Base-by-base conservation (phyloP, 2,329 filamentous ascomycete species). In the Hymenoscyphus scutula region DNA sequence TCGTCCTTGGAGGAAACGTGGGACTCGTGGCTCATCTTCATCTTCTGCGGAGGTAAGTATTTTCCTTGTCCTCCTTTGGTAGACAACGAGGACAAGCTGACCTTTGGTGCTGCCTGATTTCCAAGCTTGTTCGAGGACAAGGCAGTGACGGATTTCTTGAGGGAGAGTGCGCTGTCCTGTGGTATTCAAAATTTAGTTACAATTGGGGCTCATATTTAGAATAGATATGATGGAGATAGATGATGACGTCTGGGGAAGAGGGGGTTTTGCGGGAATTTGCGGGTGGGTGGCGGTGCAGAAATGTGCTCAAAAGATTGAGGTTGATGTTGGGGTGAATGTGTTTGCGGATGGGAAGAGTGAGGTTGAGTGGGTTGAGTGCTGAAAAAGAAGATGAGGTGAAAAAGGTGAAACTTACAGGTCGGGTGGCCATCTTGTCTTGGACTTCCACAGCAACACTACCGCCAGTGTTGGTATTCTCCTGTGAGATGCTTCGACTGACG, bases 101-200 rank as follows among this genome's bases (percentile, higher is more conserved):
- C 84, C 81, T 85, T 85, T 69, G 78, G 75, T 65, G 73, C 76
- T 34, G 69, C 76, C 73, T 85, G 82, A 63, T 86, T 86, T 61
- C 77, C 79, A 67, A 86, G 73, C 70, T 83, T 86, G 56, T 81
- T 83, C 5, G 83, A 80, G 30, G 79, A 74, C 66, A 87, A 76
- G 45, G 78, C 77, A 41, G 77, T 74, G 32, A 81, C 74, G 51
- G 73, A 72, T 59, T 73, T 74, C 68, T 75, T 75, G 58, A 74
- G 65, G 19, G 67, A 67, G 60, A 60, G 58, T 54, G 65, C 45
- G 48, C 61, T 60, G 56, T 71, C 66, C 70, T 72, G 61, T 48
- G 54, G 30, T 13, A 53, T 51, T 23, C 37, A 62, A 55, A 53
- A 45, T 23, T 61, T 68, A 62, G 70, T 61, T 55, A 27, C 41